Evolutionary conservation across 2,329 filamentous ascomycete genomes (phyloP).

Genomic region (Exophiala xenobiotica): DNA sequence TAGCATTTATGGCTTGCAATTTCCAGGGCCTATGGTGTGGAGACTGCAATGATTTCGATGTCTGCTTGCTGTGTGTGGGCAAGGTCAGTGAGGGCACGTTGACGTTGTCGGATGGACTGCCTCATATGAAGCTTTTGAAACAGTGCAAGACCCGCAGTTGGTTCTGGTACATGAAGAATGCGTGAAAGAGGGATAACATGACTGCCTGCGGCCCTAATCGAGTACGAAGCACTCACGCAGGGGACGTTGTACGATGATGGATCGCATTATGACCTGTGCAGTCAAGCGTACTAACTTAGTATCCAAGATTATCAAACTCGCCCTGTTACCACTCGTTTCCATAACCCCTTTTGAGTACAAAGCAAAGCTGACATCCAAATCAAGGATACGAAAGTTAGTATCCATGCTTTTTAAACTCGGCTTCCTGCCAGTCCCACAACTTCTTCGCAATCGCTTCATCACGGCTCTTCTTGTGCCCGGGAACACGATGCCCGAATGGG

Average conservation of each 20-base stretch:
- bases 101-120: neutral
- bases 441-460: constrained; percentile 34
- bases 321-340: too few relatives aligned
- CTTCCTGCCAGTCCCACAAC: constrained; percentile 41
- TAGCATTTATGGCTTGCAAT: neutral
- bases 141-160: neutral
- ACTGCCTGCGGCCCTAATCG: too few relatives aligned
- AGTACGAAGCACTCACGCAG: too few relatives aligned
- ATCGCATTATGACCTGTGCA: too few relatives aligned
- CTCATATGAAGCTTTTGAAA: constrained; percentile 1
- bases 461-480: constrained; percentile 31
- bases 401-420: constrained; percentile 18
- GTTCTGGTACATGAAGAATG: constrained; percentile 22
- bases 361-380: neutral
- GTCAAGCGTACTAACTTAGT: too few relatives aligned
- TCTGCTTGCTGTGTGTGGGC: neutral
- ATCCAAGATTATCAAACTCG: too few relatives aligned
- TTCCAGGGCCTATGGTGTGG: constrained; percentile 1
- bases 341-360: too few relatives aligned
- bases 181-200: constrained; percentile 28
- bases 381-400: neutral
- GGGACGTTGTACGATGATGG: too few relatives aligned
- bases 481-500: constrained; percentile 18
- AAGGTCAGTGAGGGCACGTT: neutral
- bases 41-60: neutral